Percentiles rank a stretch among this genome's conserved stretches.
These are phyloP conservation scores for Pilasporangium apinafurcum DNA, from an alignment of 352 stramenopile genomes.

Conservation along the genomic window DNA sequence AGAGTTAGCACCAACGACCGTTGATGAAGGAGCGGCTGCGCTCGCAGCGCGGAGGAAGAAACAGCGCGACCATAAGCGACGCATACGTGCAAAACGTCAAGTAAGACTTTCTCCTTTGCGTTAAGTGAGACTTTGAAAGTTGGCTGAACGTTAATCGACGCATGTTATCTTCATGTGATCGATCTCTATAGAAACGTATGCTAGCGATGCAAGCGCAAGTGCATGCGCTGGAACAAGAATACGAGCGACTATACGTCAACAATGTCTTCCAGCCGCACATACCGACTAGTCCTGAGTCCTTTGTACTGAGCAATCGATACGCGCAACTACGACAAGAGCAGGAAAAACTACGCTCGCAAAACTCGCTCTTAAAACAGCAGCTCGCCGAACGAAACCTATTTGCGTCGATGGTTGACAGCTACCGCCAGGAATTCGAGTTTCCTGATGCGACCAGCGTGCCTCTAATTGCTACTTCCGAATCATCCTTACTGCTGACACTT, in stretches of 20 bases:
- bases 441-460: neutral
- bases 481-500: neutral
- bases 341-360: conserved; percentile 3
- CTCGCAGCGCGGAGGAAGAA: conserved; percentile 8
- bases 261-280: neutral
- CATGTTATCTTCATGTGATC: too few relatives aligned
- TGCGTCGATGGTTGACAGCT: conserved; percentile 5
- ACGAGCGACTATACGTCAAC: conserved; percentile 4
- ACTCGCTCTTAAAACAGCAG: conserved; percentile 5
- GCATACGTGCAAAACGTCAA: too few relatives aligned
- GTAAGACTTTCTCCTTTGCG: too few relatives aligned
- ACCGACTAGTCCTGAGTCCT: neutral
- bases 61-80: conserved; percentile 9
- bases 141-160: too few relatives aligned
- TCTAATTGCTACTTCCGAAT: neutral
- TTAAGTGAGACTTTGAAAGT: too few relatives aligned
- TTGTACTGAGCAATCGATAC: conserved; percentile 2
- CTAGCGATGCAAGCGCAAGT: conserved; percentile 8
- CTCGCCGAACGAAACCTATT: conserved; percentile 9
- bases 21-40: too few relatives aligned
- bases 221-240: conserved; percentile 3
- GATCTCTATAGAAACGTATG: conserved; percentile 11
- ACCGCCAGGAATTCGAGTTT: conserved; percentile 4
- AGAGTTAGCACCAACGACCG: too few relatives aligned
- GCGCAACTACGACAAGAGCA: conserved; percentile 1